These are phyloP conservation scores for Podaxis pistillaris DNA, from an alignment of 768 basidiomycete genomes.

Conservation along the genomic window DNA sequence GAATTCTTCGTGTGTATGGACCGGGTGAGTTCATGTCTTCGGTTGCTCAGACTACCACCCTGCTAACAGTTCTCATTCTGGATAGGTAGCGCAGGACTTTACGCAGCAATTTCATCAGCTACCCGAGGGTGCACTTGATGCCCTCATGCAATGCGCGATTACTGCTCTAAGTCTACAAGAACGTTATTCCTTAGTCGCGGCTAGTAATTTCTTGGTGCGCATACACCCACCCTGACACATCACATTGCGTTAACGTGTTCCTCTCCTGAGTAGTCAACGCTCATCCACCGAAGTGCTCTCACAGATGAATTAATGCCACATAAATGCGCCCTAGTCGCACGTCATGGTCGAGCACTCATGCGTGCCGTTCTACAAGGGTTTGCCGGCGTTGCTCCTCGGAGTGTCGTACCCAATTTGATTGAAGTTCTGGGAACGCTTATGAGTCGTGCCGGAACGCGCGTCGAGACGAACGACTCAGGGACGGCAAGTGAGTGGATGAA, in stretches of 20 bases:
- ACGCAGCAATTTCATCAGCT: constrained; percentile 58
- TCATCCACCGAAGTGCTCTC: constrained; percentile 65
- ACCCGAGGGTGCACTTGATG: constrained; percentile 60
- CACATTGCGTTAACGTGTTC: neutral
- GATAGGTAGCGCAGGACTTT: constrained; percentile 55
- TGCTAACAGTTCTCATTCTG: constrained; percentile 21
- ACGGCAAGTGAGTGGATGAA: constrained; percentile 64
- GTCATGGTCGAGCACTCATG: constrained; percentile 66
- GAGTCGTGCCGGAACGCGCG: constrained; percentile 37
- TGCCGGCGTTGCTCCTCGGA: constrained; percentile 81
- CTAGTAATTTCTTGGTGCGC: constrained; percentile 80
- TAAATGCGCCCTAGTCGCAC: constrained; percentile 38
- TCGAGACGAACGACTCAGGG: constrained; percentile 28
- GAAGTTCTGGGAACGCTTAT: constrained; percentile 74
- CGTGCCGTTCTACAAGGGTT: constrained; percentile 76
- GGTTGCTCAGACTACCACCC: neutral
- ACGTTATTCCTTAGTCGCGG: constrained; percentile 80
- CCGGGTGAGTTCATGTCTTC: constrained; percentile 42
- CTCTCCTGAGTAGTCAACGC: constrained; percentile 44
- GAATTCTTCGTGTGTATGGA: constrained; percentile 86
- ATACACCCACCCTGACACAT: neutral
- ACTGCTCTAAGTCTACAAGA: constrained; percentile 72
- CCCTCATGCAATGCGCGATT: constrained; percentile 68
- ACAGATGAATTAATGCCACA: constrained; percentile 60
- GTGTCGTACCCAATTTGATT: constrained; percentile 78